Evolutionary conservation across 352 stramenopile species (phyloP).

Genomic region (Phytophthora capsici): DNA sequence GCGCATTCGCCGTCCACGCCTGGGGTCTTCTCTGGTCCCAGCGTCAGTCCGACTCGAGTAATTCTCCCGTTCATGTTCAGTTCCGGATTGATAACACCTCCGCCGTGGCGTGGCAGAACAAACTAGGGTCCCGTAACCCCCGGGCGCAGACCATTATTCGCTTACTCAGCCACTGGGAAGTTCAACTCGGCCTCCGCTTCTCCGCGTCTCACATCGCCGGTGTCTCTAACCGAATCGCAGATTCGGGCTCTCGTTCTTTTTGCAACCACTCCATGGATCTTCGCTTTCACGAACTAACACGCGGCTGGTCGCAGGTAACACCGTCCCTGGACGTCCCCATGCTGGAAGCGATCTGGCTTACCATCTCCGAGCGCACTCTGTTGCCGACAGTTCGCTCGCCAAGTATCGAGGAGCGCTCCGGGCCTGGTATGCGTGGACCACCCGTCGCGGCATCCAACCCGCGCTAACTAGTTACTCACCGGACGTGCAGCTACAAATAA

Average conservation of each 20-base stretch:
- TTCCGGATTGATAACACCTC: conserved; percentile 36
- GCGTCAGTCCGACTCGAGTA: too few relatives aligned
- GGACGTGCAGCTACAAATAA: too few relatives aligned
- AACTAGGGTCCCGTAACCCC: conserved; percentile 8
- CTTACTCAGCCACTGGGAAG: conserved; percentile 2
- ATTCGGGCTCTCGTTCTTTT: conserved; percentile 3
- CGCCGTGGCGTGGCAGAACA: conserved; percentile 10
- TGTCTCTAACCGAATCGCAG: neutral
- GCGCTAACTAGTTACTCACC: too few relatives aligned
- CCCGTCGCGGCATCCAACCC: too few relatives aligned
- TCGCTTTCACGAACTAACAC: conserved; percentile 4
- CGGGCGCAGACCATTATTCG: conserved; percentile 12
- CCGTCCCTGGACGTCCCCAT: too few relatives aligned
- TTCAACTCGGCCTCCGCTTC: conserved; percentile 2
- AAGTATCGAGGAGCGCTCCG: too few relatives aligned
- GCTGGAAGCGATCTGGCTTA: too few relatives aligned
- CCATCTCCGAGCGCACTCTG: too few relatives aligned
- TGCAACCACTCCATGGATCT: neutral
- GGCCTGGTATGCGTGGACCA: too few relatives aligned
- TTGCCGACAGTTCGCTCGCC: too few relatives aligned
- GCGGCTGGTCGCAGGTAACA: conserved; percentile 3
- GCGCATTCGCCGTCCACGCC: conserved; percentile 9
- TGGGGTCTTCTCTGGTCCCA: conserved; percentile 11
- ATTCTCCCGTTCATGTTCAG: conserved; percentile 14
- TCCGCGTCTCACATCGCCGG: conserved; percentile 8